A percentile compares a stretch with the other conserved stretches of the same genome.
Evolutionary conservation across 1,139 yeast species (phyloP).

Genomic region (Hanseniaspora uvarum): DNA sequence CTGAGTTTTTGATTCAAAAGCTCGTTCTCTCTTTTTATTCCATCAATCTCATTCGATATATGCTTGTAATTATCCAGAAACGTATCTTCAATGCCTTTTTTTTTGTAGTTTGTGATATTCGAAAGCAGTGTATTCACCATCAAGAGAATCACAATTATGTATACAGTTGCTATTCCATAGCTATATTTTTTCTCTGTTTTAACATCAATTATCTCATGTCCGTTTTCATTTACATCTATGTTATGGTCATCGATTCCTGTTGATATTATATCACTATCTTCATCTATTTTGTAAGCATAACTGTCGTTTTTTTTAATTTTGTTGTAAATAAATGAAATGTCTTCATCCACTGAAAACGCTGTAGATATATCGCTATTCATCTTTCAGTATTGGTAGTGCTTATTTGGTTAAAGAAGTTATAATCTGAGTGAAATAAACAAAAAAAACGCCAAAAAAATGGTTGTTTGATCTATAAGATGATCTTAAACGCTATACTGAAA

Average conservation of each 20-base stretch:
- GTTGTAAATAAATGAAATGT: neutral
- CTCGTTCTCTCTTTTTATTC: neutral
- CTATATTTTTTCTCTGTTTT: constrained; percentile 10
- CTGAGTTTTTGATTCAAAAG: neutral
- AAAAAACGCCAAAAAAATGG: neutral
- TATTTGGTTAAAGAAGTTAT: neutral
- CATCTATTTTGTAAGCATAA: neutral
- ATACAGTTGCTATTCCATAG: constrained; percentile 9
- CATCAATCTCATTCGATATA: neutral
- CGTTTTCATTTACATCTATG: neutral
- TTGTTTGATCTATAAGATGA: too few species aligned
- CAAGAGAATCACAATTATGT: neutral
- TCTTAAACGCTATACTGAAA: too few species aligned
- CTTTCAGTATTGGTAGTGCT: neutral
- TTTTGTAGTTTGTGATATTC: neutral
- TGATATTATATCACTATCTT: neutral
- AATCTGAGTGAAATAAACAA: neutral
- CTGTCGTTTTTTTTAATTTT: neutral
- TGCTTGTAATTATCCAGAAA: neutral
- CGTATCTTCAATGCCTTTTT: neutral
- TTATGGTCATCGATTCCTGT: neutral
- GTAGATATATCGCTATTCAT: constrained; percentile 6
- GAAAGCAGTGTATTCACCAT: neutral
- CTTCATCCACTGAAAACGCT: constrained; percentile 7
- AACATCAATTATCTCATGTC: constrained; percentile 2